Percentiles rank a stretch among this genome's conserved stretches.
These are phyloP conservation scores for Phytophthora agathidicida DNA, from an alignment of 352 stramenopile species.

Conservation along the genomic window DNA sequence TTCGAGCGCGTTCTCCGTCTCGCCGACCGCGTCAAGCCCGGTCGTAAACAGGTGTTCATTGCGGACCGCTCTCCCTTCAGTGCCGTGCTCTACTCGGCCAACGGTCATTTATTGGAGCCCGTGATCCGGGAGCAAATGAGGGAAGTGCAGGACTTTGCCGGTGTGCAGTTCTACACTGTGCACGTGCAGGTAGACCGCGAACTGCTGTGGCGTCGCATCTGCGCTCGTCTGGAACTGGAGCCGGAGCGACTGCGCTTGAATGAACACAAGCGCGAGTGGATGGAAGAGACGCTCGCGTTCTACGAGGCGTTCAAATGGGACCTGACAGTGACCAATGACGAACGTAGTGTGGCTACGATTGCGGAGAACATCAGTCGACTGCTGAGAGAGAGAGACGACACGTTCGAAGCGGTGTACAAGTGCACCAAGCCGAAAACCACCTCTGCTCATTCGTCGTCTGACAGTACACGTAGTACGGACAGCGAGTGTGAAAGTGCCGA, in stretches of 20 bases:
- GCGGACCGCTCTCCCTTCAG: conserved; percentile 87
- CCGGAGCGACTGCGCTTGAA: conserved; percentile 80
- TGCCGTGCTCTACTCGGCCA: conserved; percentile 80
- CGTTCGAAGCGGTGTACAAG: conserved; percentile 69
- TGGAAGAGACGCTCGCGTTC: conserved; percentile 83
- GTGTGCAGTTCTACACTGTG: conserved; percentile 87
- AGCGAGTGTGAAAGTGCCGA: conserved; percentile 70
- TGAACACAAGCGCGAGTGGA: conserved; percentile 86
- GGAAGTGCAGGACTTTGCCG: conserved; percentile 75
- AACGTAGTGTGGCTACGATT: conserved; percentile 56
- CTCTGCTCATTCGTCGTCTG: conserved; percentile 30
- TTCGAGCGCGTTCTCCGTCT: conserved; percentile 88
- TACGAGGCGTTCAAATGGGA: conserved; percentile 86
- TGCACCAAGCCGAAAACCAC: conserved; percentile 43
- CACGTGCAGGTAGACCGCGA: conserved; percentile 81
- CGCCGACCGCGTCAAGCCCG: conserved; percentile 50
- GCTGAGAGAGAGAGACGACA: conserved; percentile 60
- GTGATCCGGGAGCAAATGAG: conserved; percentile 86
- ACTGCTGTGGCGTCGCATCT: conserved; percentile 81
- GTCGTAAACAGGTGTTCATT: conserved; percentile 73
- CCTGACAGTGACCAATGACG: conserved; percentile 71
- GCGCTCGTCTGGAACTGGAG: conserved; percentile 59
- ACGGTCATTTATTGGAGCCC: conserved; percentile 78
- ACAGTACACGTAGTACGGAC: conserved; percentile 67
- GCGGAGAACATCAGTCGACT: conserved; percentile 57